phyloP scores from a whole-genome alignment of 2,329 filamentous ascomycete species.

The Calonectria henricotiae region DNA sequence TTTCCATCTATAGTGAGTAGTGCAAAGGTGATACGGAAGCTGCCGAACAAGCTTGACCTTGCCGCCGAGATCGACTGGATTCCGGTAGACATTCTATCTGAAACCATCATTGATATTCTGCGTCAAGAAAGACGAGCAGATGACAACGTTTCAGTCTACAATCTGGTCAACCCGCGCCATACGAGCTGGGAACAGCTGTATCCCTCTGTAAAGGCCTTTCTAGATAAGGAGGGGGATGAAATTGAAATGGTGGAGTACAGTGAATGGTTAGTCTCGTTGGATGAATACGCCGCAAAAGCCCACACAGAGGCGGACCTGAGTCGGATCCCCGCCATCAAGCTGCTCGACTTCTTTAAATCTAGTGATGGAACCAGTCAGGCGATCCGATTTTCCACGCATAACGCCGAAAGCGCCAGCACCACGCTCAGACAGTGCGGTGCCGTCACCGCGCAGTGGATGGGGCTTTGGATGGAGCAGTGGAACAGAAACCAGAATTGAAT shows the following conservation, averaged over 20 bases:
- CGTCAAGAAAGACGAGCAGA: neutral
- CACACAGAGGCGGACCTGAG: neutral
- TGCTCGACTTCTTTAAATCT: slow-evolving; percentile 15
- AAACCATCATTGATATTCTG: slow-evolving; percentile 11
- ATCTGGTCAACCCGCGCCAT: neutral
- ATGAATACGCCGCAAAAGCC: neutral
- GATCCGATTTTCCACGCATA: neutral
- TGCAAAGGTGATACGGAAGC: slow-evolving; percentile 9
- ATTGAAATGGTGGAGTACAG: neutral
- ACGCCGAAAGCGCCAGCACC: neutral
- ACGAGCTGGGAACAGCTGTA: slow-evolving; percentile 1
- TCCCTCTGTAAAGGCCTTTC: neutral
- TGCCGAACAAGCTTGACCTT: neutral
- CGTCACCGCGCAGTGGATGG: slow-evolving; percentile 1
- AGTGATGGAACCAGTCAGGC: neutral
- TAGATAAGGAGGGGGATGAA: neutral
- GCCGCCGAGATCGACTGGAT: slow-evolving; percentile 8
- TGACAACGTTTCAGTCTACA: neutral
- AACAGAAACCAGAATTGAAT: neutral
- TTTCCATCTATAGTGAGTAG: slow-evolving; percentile 3
- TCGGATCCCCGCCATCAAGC: neutral
- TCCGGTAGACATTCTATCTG: slow-evolving; percentile 6
- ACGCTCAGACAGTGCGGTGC: neutral
- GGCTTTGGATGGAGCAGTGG: slow-evolving; percentile 17
- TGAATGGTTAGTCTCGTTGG: neutral